Evolutionary conservation across 306 rosid genomes (phyloP), one percentile per base, ranked within the genome.

Genomic region (Fragaria vesca): DNA sequence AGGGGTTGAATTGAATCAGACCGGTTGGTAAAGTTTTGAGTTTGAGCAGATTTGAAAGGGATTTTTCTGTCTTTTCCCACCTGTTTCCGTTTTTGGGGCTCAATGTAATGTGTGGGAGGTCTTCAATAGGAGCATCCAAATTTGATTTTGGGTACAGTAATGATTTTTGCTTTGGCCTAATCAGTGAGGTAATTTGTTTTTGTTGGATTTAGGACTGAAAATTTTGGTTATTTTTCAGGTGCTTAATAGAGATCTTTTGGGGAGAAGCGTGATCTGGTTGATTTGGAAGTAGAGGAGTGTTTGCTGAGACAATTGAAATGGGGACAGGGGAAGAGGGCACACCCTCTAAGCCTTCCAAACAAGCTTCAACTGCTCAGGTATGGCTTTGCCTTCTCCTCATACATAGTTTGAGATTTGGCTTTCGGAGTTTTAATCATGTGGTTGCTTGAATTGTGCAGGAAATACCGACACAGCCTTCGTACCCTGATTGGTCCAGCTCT

Each of bases 281-380:
- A 79, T 46, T 51, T 76, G 54, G 81, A 63, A 57, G 60, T 73
- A n/a, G 72, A 73, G 50, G 74, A 74, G 69, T 36, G 46, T 68
- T 77, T 85, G 65, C 58, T 75, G 66, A 81, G 73, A 66, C 55
- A 65, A 57, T 83, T 80, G 43, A 18, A 42, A 96, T 96, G 98
- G 98, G 99, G 77, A 91, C 98, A 38, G 88, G 97, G 90, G 98
- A 93, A 88, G 98, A 93, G 81, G 89, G 86, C 80, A 71, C 97
- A 24, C 74, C 91, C 76, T 72, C 99, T 76, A 96, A 93, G 82
- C 76, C 93, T 81, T 82, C 97, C 68, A 96, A 91, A 84, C 83
- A 86, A 63, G 71, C 87, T 69, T 68, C 92, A 52, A 73, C 93
- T 36, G 75, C 90, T 76, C 98, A 91, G 91, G 98, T 90, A 78